Conservation (phyloP, 1,284 basidiomycete genomes). For the Somion occarium region DNA sequence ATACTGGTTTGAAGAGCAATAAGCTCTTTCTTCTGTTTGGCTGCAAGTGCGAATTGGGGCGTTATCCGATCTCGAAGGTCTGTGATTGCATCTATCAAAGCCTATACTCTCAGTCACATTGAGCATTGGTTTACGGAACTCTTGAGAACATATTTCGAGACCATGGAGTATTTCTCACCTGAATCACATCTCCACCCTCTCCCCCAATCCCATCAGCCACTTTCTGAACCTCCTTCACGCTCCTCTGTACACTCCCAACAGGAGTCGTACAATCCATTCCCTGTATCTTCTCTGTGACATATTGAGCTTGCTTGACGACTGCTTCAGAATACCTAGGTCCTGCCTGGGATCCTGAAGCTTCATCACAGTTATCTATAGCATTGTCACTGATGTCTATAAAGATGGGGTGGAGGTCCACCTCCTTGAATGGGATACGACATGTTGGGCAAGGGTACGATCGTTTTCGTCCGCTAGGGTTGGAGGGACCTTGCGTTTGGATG, state of each 20-base stretch:
- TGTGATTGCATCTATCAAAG: slow-evolving; percentile 1
- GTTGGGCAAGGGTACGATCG: neutral
- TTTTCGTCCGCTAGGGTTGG: neutral
- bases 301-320: neutral
- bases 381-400: neutral
- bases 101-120: neutral
- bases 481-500: neutral
- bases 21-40: neutral
- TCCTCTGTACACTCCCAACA: neutral
- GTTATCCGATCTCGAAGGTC: neutral
- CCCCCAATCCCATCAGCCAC: neutral
- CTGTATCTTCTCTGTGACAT: neutral
- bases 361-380: neutral
- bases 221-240: neutral
- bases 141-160: neutral
- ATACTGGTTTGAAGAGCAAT: neutral
- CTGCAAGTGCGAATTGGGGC: neutral
- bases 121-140: neutral
- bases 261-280: neutral
- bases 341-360: neutral
- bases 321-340: neutral
- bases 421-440: neutral
- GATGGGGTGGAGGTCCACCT: neutral
- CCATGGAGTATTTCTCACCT: neutral
- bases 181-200: neutral